Conservation (phyloP, 164 flowering plant genomes). For the Chloranthus sessilifolius region DNA sequence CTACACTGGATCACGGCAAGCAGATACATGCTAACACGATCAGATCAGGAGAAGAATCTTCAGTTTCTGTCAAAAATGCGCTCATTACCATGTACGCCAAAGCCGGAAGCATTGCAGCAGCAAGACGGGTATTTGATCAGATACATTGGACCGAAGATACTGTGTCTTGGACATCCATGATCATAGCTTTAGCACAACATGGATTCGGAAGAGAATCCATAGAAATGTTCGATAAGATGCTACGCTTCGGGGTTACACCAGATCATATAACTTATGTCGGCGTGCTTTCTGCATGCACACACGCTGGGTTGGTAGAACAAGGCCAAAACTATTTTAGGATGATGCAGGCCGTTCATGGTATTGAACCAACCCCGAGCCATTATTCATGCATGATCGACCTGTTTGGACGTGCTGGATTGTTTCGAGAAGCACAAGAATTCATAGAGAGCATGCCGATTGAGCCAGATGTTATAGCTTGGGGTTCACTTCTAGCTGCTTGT, state of each 20-base stretch:
- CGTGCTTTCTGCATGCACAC: slow-evolving; percentile 78
- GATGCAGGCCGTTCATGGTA: slow-evolving; percentile 52
- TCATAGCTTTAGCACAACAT: slow-evolving; percentile 79
- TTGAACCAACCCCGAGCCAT: slow-evolving; percentile 66
- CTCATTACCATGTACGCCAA: slow-evolving; percentile 77
- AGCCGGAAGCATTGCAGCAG: slow-evolving; percentile 53
- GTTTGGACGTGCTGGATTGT: slow-evolving; percentile 74
- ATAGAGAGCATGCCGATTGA: slow-evolving; percentile 69
- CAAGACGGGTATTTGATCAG: slow-evolving; percentile 43
- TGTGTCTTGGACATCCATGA: slow-evolving; percentile 89
- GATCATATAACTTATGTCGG: slow-evolving; percentile 93
- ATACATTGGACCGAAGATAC: slow-evolving; percentile 39
- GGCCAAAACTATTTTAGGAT: slow-evolving; percentile 45
- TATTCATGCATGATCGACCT: slow-evolving; percentile 86
- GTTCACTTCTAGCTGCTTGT: slow-evolving; percentile 79
- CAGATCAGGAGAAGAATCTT: slow-evolving; percentile 42
- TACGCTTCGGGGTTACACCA: slow-evolving; percentile 43
- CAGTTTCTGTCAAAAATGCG: slow-evolving; percentile 71
- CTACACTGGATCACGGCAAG: slow-evolving; percentile 65
- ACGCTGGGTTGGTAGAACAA: slow-evolving; percentile 62
- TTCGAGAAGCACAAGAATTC: slow-evolving; percentile 57
- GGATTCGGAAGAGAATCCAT: slow-evolving; percentile 71
- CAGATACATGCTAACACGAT: slow-evolving; percentile 63
- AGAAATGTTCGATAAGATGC: slow-evolving; percentile 64
- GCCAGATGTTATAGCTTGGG: slow-evolving; percentile 84